These are phyloP conservation scores for Hypoxylon sp. DNA, from an alignment of 2,329 filamentous ascomycete species.

Conservation along the genomic window DNA sequence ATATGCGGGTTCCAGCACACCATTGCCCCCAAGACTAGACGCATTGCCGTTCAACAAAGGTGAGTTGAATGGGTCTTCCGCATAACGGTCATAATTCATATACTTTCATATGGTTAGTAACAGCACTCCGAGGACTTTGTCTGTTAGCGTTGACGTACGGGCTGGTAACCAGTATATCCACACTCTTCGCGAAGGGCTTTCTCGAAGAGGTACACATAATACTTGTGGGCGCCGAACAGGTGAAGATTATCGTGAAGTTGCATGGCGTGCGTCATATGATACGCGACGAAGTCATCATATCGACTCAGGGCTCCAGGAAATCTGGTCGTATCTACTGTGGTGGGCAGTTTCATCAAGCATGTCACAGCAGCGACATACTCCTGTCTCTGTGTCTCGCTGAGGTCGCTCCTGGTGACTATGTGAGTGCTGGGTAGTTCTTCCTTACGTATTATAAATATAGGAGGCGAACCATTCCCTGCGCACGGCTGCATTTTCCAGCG, in stretches of 20 bases:
- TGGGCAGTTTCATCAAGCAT: conserved; percentile 51
- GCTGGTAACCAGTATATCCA: conserved; percentile 54
- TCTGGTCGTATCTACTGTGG: conserved; percentile 44
- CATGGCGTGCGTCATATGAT: conserved; percentile 52
- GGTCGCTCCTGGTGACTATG: conserved; percentile 49
- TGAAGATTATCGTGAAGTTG: conserved; percentile 51
- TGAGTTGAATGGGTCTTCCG: conserved; percentile 63
- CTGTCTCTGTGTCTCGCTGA: conserved; percentile 49
- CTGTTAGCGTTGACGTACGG: conserved; percentile 42
- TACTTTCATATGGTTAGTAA: conserved; percentile 55
- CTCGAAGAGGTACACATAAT: conserved; percentile 54
- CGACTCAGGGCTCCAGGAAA: conserved; percentile 53
- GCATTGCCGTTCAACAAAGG: conserved; percentile 69
- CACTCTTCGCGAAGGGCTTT: conserved; percentile 55
- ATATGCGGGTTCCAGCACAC: conserved; percentile 51
- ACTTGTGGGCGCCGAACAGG: conserved; percentile 52
- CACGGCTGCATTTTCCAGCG: conserved; percentile 50
- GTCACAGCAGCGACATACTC: conserved; percentile 52
- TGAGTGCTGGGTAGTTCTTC: conserved; percentile 15
- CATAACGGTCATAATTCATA: conserved; percentile 67
- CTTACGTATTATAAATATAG: neutral
- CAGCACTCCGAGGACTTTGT: neutral
- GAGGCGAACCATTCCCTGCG: conserved; percentile 52
- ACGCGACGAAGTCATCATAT: conserved; percentile 53
- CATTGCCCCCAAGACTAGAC: conserved; percentile 65